phyloP scores from a whole-genome alignment of 1,139 yeast genomes.

The Pichia sp. region DNA sequence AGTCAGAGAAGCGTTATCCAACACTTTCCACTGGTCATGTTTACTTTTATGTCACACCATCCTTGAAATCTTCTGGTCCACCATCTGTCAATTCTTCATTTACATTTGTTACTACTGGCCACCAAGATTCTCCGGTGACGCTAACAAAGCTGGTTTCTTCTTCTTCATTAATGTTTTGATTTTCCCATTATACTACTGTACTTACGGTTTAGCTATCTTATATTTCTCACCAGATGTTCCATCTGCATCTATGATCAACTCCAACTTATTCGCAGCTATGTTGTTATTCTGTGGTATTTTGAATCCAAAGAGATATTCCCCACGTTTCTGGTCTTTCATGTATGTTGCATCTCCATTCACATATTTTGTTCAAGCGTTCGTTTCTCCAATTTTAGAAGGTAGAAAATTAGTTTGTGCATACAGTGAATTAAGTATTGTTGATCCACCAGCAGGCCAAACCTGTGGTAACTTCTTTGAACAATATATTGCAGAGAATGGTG shows the following conservation, averaged over 20 bases:
- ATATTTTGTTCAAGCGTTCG: constrained; percentile 50
- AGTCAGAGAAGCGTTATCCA: constrained; percentile 56
- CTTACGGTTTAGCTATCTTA: constrained; percentile 46
- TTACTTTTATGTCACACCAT: constrained; percentile 45
- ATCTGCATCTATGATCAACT: constrained; percentile 49
- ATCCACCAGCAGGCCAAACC: constrained; percentile 50
- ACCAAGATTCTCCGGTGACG: constrained; percentile 37
- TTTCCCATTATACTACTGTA: constrained; percentile 47
- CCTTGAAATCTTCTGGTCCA: constrained; percentile 49
- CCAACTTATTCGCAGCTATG: constrained; percentile 46
- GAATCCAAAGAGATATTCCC: constrained; percentile 48
- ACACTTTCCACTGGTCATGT: constrained; percentile 59
- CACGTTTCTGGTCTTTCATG: constrained; percentile 49
- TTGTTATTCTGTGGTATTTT: constrained; percentile 57
- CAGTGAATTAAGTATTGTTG: constrained; percentile 43
- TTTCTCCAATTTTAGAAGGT: constrained; percentile 45
- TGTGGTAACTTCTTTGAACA: constrained; percentile 46
- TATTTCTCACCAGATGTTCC: constrained; percentile 56
- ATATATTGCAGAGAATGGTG: constrained; percentile 36
- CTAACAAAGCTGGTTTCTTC: constrained; percentile 47
- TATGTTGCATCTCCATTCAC: constrained; percentile 63
- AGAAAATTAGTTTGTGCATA: constrained; percentile 46
- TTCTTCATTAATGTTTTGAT: constrained; percentile 45
- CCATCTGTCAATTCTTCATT: constrained; percentile 46
- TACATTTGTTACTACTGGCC: constrained; percentile 54